Evolutionary conservation across 306 rosid genomes (phyloP).

Genomic region (Vigna trinervia): DNA sequence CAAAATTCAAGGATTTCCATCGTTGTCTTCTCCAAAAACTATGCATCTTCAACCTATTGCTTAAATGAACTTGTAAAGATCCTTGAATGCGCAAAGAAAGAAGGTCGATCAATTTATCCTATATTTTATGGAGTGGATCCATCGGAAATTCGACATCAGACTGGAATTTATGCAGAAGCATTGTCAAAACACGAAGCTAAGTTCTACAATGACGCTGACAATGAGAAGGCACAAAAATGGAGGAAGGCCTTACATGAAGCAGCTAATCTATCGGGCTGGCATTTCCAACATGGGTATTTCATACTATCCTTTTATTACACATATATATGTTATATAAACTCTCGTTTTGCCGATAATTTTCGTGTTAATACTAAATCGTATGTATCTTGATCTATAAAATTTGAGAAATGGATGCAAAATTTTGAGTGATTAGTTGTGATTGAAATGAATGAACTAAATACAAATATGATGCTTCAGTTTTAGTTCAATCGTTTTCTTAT

Average conservation of each 20-base stretch:
- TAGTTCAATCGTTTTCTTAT: not conserved
- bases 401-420: too few relatives aligned
- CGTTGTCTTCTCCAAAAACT: too few relatives aligned
- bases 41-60: too few relatives aligned
- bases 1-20: too few relatives aligned
- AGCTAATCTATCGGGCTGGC: conserved; percentile 11
- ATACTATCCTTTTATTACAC: too few relatives aligned
- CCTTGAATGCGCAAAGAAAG: not conserved
- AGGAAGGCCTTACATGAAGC: not conserved
- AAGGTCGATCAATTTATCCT: not conserved
- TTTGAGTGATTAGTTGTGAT: too few relatives aligned
- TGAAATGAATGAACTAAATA: too few relatives aligned
- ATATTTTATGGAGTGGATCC: conserved; percentile 18
- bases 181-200: not conserved
- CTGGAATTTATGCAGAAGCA: not conserved
- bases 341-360: too few relatives aligned
- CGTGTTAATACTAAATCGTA: too few relatives aligned
- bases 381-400: too few relatives aligned
- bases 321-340: too few relatives aligned
- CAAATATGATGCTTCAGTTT: not conserved
- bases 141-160: not conserved
- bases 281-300: not conserved
- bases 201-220: not conserved
- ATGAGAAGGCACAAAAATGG: not conserved
- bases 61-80: too few relatives aligned